Evolutionary conservation across 1,284 basidiomycete species (phyloP), one percentile per base, ranked within the genome.

Genomic region (Tilletia setariae): DNA sequence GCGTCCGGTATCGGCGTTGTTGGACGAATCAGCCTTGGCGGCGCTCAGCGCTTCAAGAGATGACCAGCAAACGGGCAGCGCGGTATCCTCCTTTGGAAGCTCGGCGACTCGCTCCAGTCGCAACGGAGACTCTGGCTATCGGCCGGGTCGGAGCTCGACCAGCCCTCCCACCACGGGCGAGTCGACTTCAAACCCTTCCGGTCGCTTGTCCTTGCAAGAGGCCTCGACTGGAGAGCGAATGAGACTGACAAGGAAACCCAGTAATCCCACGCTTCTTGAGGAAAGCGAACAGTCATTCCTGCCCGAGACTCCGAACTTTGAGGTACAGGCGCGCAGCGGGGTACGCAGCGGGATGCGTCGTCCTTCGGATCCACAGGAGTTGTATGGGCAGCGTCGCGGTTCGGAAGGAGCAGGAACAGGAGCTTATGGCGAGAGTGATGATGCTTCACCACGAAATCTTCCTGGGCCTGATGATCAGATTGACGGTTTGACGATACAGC

Each of bases 401-500:
- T 40, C 35, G 4, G 35, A 40, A 11, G 35, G 35, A 11, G 11
- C 35, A 40, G 35, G 35, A 11, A 40, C 35, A 6, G 35, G 4
- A 6, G n/a, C n/a, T n/a, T n/a, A n/a, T n/a, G n/a, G n/a, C n/a
- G n/a, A n/a, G n/a, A 11, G 35, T 11, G 35, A 11, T 40, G 35
- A 6, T 40, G 35, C 35, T 40, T 40, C 35, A 40, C 19, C 28
- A 8, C 64, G 59, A 25, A 15, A 16, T 13, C 44, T 51, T 28
- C 64, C 59, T n/a, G 51, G 51, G 16, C 46, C 40, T 35, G 43
- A 56, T n/a, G 64, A 47, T 35, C 44, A 43, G 42, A 56, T 51
- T 53, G 51, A 66, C 30, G 51, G 42, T 8, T 30, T 43, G 59
- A 61, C 46, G 21, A 53, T 66, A 44, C 64, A 35, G 46, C 21